A percentile compares a stretch with the other conserved stretches of the same genome.
Conservation (phyloP, 2,329 filamentous ascomycete species). For the Ceratocystis smalleyi region DNA sequence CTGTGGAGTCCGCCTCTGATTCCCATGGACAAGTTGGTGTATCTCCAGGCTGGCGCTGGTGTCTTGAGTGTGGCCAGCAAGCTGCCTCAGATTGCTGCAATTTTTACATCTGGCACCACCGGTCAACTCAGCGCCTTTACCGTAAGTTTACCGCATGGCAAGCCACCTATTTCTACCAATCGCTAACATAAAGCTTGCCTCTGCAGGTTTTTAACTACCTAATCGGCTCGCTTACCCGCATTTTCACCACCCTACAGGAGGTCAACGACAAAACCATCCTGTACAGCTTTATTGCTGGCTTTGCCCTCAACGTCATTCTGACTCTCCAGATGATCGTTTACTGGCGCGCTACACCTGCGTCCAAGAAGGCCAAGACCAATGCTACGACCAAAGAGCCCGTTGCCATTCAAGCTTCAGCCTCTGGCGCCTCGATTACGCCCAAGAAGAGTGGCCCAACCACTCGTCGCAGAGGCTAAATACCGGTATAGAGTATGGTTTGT, state of each 20-base stretch:
- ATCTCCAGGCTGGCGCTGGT: constrained; percentile 73
- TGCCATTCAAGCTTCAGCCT: constrained; percentile 19
- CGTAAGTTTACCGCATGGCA: constrained; percentile 39
- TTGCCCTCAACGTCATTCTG: constrained; percentile 73
- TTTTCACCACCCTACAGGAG: constrained; percentile 95
- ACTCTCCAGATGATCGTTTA: constrained; percentile 89
- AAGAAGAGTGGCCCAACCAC: constrained; percentile 30
- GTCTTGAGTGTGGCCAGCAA: constrained; percentile 76
- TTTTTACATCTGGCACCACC: constrained; percentile 72
- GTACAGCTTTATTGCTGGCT: constrained; percentile 85
- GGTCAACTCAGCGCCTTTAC: constrained; percentile 94
- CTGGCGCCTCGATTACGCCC: constrained; percentile 23
- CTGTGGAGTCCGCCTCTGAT: constrained; percentile 50
- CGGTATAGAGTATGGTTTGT: not conserved
- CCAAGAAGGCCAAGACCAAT: constrained; percentile 25
- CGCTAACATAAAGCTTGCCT: not conserved
- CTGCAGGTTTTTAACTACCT: constrained; percentile 94
- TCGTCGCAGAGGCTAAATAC: constrained; percentile 28
- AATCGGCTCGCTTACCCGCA: constrained; percentile 75
- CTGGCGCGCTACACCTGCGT: constrained; percentile 53
- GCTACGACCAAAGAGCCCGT: constrained; percentile 17
- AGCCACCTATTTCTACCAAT: not conserved
- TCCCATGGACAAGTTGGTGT: constrained; percentile 49
- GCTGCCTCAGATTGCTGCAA: constrained; percentile 78
- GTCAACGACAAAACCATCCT: constrained; percentile 93